A percentile compares a stretch with the other conserved stretches of the same genome.
phyloP scores from a whole-genome alignment of 495 filamentous ascomycete genomes.

The Penicillium lividum region DNA sequence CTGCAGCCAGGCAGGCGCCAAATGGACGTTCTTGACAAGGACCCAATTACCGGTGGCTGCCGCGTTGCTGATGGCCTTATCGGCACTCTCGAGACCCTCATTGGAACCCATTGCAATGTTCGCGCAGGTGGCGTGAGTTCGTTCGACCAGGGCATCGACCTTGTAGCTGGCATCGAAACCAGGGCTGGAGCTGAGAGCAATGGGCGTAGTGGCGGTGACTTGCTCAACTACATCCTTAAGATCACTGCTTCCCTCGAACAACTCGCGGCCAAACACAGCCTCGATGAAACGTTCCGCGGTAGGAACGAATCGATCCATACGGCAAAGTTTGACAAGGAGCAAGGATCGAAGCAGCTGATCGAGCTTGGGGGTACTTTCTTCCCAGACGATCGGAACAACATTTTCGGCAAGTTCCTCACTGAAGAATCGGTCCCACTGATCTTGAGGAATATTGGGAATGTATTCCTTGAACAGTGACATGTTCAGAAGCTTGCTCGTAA shows the following conservation, averaged over 20 bases:
- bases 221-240: conserved; percentile 81
- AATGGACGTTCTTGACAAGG: conserved; percentile 97
- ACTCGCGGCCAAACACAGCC: conserved; percentile 81
- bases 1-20: conserved; percentile 94
- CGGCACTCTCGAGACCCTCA: conserved; percentile 86
- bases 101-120: conserved; percentile 99
- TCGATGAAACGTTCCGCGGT: conserved; percentile 85
- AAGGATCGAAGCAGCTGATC: conserved; percentile 83
- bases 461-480: conserved; percentile 74
- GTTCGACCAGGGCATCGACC: conserved; percentile 90
- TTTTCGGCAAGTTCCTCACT: conserved; percentile 86
- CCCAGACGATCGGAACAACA: conserved; percentile 77
- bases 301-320: conserved; percentile 92
- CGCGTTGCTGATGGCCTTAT: conserved; percentile 92
- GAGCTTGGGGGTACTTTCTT: conserved; percentile 58
- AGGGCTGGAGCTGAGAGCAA: conserved; percentile 88
- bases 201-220: conserved; percentile 79
- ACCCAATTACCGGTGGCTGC: conserved; percentile 95
- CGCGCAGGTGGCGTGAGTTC: conserved; percentile 75
- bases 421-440: conserved; percentile 78
- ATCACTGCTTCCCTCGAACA: conserved; percentile 81
- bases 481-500: conserved; percentile 65
- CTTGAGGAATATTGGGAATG: conserved; percentile 58
- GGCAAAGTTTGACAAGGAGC: conserved; percentile 89
- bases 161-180: conserved; percentile 99